Base-by-base conservation (phyloP, 208 protist genomes). In the Acanthamoeba culbertsoni region DNA sequence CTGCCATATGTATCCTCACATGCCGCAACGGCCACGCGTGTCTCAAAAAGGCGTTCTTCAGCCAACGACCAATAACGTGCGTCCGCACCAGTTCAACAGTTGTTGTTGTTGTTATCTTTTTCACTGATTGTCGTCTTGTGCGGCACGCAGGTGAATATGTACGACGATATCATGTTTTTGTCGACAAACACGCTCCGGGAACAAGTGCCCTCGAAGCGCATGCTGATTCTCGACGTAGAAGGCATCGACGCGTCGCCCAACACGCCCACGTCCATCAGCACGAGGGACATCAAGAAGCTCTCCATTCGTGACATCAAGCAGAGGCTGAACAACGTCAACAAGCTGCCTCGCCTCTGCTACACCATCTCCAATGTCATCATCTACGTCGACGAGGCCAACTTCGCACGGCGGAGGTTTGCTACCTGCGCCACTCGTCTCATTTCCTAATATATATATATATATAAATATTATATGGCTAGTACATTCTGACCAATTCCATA, bases 331-430 rank as follows among this genome's bases (percentile, higher is more conserved):
- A 82, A 82, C 45, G 71, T 82, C 71, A 82, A 82, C 71, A 82
- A 82, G 28, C 71, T 82, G 43, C 71, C 71, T 20, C 71, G 71
- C 3, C 71, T 82, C 2, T 82, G 71, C 42, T 82, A 82, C 71
- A 82, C 71, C 42, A 82, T 82, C 26, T 82, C 71, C 37, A 82
- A 82, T 43, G 71, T 82, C 45, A 82, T 82, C 43, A 82, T 82
- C 23, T 82, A 82, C 71, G 71, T 82, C 28, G 71, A 82, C n/a
- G 71, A 82, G 23, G 71, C 71, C 71, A 82, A 82, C 23, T 82
- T 82, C 53, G 71, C 71, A 5, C 71, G 71, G 4, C 16, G 71
- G 35, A 82, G 68, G 68, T 77, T 31, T 40, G 0, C 8, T 7
- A n/a, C 2, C 7, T 1, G 55, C 18, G 18, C 18, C 55, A 7